phyloP scores from a whole-genome alignment of 2,329 filamentous ascomycete genomes.

The Fusarium tricinctum region DNA sequence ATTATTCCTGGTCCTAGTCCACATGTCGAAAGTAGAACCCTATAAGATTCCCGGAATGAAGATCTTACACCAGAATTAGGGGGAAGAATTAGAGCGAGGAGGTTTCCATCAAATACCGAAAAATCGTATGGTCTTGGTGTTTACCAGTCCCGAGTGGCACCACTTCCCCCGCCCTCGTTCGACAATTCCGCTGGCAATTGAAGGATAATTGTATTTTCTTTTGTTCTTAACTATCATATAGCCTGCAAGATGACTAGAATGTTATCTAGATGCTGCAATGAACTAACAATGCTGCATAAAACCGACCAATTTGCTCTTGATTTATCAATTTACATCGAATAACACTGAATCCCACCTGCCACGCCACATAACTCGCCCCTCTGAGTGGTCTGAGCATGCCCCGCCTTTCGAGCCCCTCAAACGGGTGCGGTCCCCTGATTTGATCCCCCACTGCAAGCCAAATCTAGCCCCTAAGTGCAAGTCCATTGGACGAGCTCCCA shows the following conservation, averaged over 20 bases:
- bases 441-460: slow-evolving; percentile 11
- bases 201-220: neutral
- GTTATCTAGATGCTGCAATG: neutral
- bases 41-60: slow-evolving; percentile 22
- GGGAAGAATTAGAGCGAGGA: slow-evolving; percentile 3
- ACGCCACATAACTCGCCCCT: slow-evolving; percentile 39
- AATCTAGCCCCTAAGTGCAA: slow-evolving; percentile 37
- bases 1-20: neutral
- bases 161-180: slow-evolving; percentile 43
- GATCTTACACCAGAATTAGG: neutral
- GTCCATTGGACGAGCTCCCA: slow-evolving; percentile 20
- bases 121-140: slow-evolving; percentile 48
- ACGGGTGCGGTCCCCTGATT: slow-evolving; percentile 40
- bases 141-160: slow-evolving; percentile 45
- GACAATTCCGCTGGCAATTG: slow-evolving; percentile 13
- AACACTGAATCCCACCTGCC: slow-evolving; percentile 8
- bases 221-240: neutral
- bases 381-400: slow-evolving; percentile 37
- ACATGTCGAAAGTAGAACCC: neutral
- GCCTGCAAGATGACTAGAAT: neutral
- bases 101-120: slow-evolving; percentile 46
- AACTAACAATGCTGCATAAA: neutral
- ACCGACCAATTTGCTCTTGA: neutral
- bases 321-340: neutral
- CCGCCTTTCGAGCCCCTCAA: slow-evolving; percentile 46